Evolutionary conservation across 805 yeast species (phyloP).

Genomic region (Zygotorulaspora florentina): DNA sequence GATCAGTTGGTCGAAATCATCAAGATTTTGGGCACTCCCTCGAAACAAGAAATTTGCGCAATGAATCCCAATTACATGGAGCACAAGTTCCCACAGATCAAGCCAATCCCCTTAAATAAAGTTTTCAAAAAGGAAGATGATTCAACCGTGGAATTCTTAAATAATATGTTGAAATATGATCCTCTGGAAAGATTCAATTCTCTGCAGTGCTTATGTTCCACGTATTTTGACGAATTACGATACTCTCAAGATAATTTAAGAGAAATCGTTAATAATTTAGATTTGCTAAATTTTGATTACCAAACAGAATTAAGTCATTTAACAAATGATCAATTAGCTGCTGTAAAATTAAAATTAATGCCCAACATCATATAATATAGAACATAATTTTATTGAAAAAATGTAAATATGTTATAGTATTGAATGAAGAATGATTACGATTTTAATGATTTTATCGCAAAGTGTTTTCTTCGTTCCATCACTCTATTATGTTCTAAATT

Average conservation of each 20-base stretch:
- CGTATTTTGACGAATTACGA: constrained; percentile 33
- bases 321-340: constrained; percentile 25
- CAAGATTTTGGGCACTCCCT: constrained; percentile 92
- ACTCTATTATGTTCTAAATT: neutral
- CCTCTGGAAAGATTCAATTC: constrained; percentile 64
- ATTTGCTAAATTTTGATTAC: constrained; percentile 28
- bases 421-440: constrained; percentile 9
- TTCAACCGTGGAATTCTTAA: constrained; percentile 51
- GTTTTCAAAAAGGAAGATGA: constrained; percentile 53
- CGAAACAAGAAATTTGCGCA: constrained; percentile 82
- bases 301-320: constrained; percentile 29
- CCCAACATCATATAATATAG: constrained; percentile 13
- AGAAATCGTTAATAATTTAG: constrained; percentile 21
- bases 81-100: constrained; percentile 87
- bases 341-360: constrained; percentile 23
- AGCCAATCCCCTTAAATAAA: constrained; percentile 67
- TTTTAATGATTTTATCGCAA: neutral
- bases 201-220: constrained; percentile 31
- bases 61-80: constrained; percentile 98
- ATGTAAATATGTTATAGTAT: constrained; percentile 1
- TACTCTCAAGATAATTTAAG: constrained; percentile 18
- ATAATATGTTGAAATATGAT: constrained; percentile 58
- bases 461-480: neutral
- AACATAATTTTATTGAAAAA: neutral
- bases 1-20: constrained; percentile 96